Percentiles rank a stretch among this genome's conserved stretches.
Evolutionary conservation across 164 flowering plant species (phyloP).

Genomic region (Magnolia kwangsiensis): DNA sequence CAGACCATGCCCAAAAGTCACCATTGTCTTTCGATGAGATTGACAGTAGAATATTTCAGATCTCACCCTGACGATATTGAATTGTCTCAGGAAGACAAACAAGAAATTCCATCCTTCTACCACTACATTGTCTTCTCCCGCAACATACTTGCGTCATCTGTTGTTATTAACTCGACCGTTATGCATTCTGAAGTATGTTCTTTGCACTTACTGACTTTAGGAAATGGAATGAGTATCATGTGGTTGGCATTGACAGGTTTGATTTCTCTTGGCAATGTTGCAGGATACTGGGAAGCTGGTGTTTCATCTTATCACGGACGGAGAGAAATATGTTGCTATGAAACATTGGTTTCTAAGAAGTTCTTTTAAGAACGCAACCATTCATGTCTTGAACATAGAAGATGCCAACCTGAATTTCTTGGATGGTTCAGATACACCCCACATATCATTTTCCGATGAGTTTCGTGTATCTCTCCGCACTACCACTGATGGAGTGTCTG

Average conservation of each 20-base stretch:
- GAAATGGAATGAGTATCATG: background rate
- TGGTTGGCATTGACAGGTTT: background rate
- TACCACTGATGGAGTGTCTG: constrained; percentile 19
- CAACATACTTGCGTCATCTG: constrained; percentile 81
- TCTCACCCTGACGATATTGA: constrained; percentile 38
- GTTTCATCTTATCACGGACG: constrained; percentile 85
- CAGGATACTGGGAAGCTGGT: constrained; percentile 79
- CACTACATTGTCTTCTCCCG: constrained; percentile 82
- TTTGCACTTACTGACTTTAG: background rate
- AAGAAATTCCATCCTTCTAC: constrained; percentile 43
- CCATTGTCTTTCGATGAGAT: constrained; percentile 88
- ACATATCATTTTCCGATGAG: constrained; percentile 57
- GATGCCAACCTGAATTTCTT: constrained; percentile 35
- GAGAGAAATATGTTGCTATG: constrained; percentile 79
- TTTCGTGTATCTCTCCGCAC: constrained; percentile 63
- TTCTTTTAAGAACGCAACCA: constrained; percentile 52
- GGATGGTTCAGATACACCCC: constrained; percentile 17
- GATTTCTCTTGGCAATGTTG: constrained; percentile 19
- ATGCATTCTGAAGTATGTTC: constrained; percentile 57
- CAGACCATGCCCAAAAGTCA: constrained; percentile 94
- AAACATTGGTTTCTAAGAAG: constrained; percentile 68
- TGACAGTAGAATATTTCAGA: constrained; percentile 83
- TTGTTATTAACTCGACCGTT: constrained; percentile 90
- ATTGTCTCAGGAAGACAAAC: constrained; percentile 32
- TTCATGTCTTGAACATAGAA: constrained; percentile 75